A percentile compares a stretch with the other conserved stretches of the same genome.
phyloP scores from a whole-genome alignment of 371 early-diverging fungal species.

The Rhizopus delemar region DNA sequence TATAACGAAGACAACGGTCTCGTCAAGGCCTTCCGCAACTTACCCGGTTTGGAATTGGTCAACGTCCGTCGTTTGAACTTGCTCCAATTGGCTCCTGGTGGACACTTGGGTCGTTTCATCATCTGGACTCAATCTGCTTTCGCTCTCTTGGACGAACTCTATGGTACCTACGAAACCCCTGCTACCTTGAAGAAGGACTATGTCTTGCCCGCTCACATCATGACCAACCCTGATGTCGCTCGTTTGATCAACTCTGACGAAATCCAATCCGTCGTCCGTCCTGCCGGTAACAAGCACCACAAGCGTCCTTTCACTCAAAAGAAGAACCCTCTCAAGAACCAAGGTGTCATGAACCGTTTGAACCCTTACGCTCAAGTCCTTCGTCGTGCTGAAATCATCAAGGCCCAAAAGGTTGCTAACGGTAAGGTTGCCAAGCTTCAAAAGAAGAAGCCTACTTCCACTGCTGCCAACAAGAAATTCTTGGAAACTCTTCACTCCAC shows the following conservation, averaged over 20 bases:
- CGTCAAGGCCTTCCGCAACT: slow-evolving; percentile 98
- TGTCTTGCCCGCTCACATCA: slow-evolving; percentile 84
- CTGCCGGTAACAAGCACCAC: slow-evolving; percentile 77
- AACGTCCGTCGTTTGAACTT: slow-evolving; percentile 95
- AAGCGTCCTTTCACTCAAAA: slow-evolving; percentile 92
- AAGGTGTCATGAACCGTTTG: slow-evolving; percentile 88
- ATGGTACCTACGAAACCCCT: slow-evolving; percentile 84
- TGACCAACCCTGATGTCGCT: slow-evolving; percentile 93
- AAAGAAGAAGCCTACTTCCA: slow-evolving; percentile 37
- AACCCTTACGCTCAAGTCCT: slow-evolving; percentile 95
- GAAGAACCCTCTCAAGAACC: slow-evolving; percentile 98
- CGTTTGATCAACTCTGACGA: slow-evolving; percentile 98
- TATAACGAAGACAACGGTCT: slow-evolving; percentile 96
- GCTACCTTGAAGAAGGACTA: slow-evolving; percentile 94
- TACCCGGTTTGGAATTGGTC: slow-evolving; percentile 98
- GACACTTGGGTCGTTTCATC: slow-evolving; percentile 99
- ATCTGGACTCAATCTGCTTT: slow-evolving; percentile 99
- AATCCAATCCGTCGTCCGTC: slow-evolving; percentile 93
- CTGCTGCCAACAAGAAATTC: slow-evolving; percentile 63
- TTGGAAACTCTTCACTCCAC: slow-evolving; percentile 64
- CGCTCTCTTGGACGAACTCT: slow-evolving; percentile 92
- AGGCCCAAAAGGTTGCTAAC: slow-evolving; percentile 60
- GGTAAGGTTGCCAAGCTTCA: slow-evolving; percentile 70
- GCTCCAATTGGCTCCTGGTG: slow-evolving; percentile 99
- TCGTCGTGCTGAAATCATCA: slow-evolving; percentile 81